Base-by-base conservation (phyloP, 768 basidiomycete species). In the Clitopilus hobsonii region DNA sequence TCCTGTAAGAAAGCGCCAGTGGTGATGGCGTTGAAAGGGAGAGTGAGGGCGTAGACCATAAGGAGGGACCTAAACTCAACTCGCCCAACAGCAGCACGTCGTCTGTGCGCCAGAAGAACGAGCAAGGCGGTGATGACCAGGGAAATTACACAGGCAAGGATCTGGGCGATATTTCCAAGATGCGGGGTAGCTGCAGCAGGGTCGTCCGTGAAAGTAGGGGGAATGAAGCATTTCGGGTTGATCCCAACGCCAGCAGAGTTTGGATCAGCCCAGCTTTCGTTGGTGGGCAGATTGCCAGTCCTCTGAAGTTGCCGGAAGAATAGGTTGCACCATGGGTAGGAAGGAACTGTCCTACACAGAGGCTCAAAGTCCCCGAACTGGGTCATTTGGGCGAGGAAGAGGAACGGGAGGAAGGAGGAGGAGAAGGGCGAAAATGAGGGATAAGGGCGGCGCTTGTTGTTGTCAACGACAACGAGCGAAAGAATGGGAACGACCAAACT, bases 41-140 rank as follows among this genome's bases (percentile, higher is more conserved):
- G 77, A 2, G 88, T 88, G 54, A 90, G 38, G 60, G 87, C 72
- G 71, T 93, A 92, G 13, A 88, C 55, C 23, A 71, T 59, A 29
- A 92, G 74, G 69, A 93, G 83, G 3, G 78, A 62, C 20, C 86
- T 79, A 30, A 94, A 73, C 71, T 94, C 91, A 51, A 84, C 61
- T 18, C 91, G 88, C 74, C 93, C 95, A 30, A 98, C 96, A 16
- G 96, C 96, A 10, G 95, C 96, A 63, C 85, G 87, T 53, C 96
- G 73, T 51, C 85, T 72, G 54, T 79, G 76, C 13, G 85, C 81
- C 48, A 77, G 67, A 27, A 74, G 71, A 36, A 91, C 75, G 38
- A 98, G 77, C 29, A 66, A 67, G 22, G 77, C 58, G n/a, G 83
- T 70, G 61, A 88, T 64, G 25, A 91, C 45, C 57, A 93, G 70